Evolutionary conservation across 352 stramenopile genomes (phyloP).

Genomic region (Globisporangium irregulare): DNA sequence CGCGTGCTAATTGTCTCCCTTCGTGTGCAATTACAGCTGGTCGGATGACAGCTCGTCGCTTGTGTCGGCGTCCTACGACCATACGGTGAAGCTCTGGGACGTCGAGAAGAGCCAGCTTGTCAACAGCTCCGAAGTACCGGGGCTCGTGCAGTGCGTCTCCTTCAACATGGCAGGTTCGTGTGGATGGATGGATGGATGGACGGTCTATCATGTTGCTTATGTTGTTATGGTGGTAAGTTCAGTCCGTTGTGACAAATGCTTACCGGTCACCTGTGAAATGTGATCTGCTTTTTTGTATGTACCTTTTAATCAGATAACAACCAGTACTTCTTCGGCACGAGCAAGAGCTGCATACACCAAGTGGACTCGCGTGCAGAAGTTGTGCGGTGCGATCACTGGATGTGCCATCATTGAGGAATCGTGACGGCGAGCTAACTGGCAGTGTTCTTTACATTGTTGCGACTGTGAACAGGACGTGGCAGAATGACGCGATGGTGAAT

Average conservation of each 20-base stretch:
- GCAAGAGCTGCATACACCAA: conserved; percentile 75
- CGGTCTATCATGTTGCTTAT: background rate
- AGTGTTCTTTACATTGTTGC: background rate
- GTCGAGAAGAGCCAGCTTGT: conserved; percentile 72
- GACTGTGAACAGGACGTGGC: conserved; percentile 46
- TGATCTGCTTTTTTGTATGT: background rate
- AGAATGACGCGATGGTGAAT: conserved; percentile 88
- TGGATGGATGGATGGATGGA: background rate
- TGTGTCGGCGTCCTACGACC: conserved; percentile 81
- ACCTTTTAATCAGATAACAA: conserved; percentile 50
- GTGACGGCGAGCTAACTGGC: background rate
- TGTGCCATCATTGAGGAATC: background rate
- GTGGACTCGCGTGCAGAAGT: conserved; percentile 61
- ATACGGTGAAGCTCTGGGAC: conserved; percentile 88
- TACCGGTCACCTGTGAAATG: background rate
- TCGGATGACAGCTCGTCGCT: conserved; percentile 71
- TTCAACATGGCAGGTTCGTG: conserved; percentile 69
- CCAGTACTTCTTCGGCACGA: conserved; percentile 80
- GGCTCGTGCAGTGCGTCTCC: conserved; percentile 81
- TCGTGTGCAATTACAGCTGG: conserved; percentile 33
- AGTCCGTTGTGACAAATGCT: background rate
- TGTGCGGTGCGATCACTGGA: conserved; percentile 17
- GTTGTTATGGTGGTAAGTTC: too few species aligned
- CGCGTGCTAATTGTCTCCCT: background rate
- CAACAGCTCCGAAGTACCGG: conserved; percentile 63